phyloP scores from a whole-genome alignment of 495 filamentous ascomycete species.

The Penicillium dipodomyicola region DNA sequence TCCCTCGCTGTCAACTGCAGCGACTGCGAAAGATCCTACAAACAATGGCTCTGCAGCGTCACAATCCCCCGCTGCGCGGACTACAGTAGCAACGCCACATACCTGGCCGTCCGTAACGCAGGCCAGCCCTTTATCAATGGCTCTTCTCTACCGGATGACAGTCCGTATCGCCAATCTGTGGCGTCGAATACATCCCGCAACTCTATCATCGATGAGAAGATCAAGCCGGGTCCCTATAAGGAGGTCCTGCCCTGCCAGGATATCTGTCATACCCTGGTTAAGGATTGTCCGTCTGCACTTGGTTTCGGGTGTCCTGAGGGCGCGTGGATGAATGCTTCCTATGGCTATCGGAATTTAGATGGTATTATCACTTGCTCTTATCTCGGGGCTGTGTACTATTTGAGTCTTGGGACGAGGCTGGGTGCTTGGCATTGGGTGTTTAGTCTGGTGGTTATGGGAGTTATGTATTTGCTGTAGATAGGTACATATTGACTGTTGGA shows the following conservation, averaged over 20 bases:
- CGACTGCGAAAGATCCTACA: constrained; percentile 79
- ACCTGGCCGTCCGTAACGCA: constrained; percentile 67
- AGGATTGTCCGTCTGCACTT: constrained; percentile 77
- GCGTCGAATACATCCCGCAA: constrained; percentile 60
- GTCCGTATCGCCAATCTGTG: constrained; percentile 29
- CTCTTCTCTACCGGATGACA: constrained; percentile 41
- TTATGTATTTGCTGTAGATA: constrained; percentile 13
- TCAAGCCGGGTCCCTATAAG: constrained; percentile 87
- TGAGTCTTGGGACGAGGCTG: constrained; percentile 33
- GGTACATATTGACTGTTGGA: neutral
- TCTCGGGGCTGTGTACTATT: constrained; percentile 53
- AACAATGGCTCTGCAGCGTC: constrained; percentile 90
- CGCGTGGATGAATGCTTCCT: constrained; percentile 60
- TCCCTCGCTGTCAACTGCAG: constrained; percentile 73
- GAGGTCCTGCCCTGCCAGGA: constrained; percentile 85
- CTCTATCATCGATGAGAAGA: constrained; percentile 61
- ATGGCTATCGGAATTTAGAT: constrained; percentile 51
- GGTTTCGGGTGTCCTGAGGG: constrained; percentile 73
- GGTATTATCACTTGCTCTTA: constrained; percentile 57
- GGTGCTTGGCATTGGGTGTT: constrained; percentile 15
- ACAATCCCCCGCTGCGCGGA: constrained; percentile 89
- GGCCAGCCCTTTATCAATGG: constrained; percentile 67
- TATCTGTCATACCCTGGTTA: constrained; percentile 78
- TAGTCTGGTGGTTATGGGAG: constrained; percentile 18
- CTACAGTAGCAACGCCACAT: constrained; percentile 55